Percentiles rank a stretch among this genome's conserved stretches.
These are phyloP conservation scores for Gyrodon lividus DNA, from an alignment of 768 basidiomycete genomes.

Conservation along the genomic window DNA sequence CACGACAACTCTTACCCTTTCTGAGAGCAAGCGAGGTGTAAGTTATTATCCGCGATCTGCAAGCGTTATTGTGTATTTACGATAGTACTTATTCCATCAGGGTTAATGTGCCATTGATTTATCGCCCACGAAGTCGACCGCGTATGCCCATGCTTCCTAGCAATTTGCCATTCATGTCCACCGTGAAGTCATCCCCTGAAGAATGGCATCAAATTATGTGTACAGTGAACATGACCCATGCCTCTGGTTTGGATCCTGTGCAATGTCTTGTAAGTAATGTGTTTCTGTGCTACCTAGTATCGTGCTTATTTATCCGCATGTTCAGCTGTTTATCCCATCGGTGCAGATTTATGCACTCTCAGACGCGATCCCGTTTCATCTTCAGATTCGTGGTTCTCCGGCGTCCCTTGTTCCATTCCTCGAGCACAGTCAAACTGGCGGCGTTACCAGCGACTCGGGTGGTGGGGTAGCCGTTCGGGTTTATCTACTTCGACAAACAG, in stretches of 20 bases:
- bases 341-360: slow-evolving; percentile 51
- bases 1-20: slow-evolving; percentile 41
- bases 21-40: slow-evolving; percentile 50
- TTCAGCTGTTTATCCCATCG: slow-evolving; percentile 60
- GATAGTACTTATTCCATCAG: slow-evolving; percentile 29
- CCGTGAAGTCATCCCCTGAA: slow-evolving; percentile 61
- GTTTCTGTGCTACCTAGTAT: not conserved
- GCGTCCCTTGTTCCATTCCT: slow-evolving; percentile 49
- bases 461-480: slow-evolving; percentile 41
- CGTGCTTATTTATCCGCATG: not conserved
- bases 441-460: not conserved
- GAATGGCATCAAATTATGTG: slow-evolving; percentile 60
- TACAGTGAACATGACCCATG: slow-evolving; percentile 38
- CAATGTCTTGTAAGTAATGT: slow-evolving; percentile 48
- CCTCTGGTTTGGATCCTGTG: slow-evolving; percentile 37
- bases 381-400: slow-evolving; percentile 54
- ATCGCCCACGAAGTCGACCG: slow-evolving; percentile 55
- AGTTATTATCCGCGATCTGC: slow-evolving; percentile 7
- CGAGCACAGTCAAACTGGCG: slow-evolving; percentile 14
- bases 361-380: slow-evolving; percentile 62
- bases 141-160: slow-evolving; percentile 48
- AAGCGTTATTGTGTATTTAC: not conserved
- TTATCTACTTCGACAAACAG: slow-evolving; percentile 51
- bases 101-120: slow-evolving; percentile 48
- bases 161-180: slow-evolving; percentile 50